Base-by-base conservation (phyloP, 345 rosid species). In the Stellera chamaejasme region DNA sequence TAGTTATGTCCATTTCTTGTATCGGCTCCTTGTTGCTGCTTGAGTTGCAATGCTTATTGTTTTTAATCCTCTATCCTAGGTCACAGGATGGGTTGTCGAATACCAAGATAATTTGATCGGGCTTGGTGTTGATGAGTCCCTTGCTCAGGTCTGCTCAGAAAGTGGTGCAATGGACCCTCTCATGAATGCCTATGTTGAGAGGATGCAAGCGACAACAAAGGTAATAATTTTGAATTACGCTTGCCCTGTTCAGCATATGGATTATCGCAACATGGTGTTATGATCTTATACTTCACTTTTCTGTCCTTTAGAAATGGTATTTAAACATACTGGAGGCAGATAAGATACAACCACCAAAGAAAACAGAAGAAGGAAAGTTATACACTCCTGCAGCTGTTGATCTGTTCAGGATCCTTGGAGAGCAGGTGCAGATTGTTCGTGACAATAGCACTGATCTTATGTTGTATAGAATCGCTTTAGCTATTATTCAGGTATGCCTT, bases 301-400 rank as follows among this genome's bases (percentile, higher is more conserved):
- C 53, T 67, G 19, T 63, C 19, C 69, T 65, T 58, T 72, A 94
- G 99, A 94, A 87, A 89, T 94, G 99, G 99, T 94, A 94, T 73
- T 61, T 79, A 59, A 94, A 89, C 74, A 94, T 94, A 73, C 83
- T 94, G 48, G 97, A 83, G 75, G 96, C 94, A 58, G 99, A 94
- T 72, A 94, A 94, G 73, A 87, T 83, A 66, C 94, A 94, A 61
- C 88, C 95, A 54, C 99, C 97, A 42, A 94, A 94, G 84, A 94
- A 87, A 76, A 89, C 95, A 39, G 99, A 94, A 57, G 99, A 94
- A 67, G 99, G 99, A 51, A 94, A 94, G 78, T 79, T 94, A 57
- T 94, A 94, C 68, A 94, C 99, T 60, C 97, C 97, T 53, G 97
- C 99, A 75, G 99, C 99, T 53, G 97, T 94, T 71, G 99, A 94